A percentile compares a stretch with the other conserved stretches of the same genome.
Evolutionary conservation across 441 rosid genomes (phyloP).

Genomic region (Lepidium campestre): DNA sequence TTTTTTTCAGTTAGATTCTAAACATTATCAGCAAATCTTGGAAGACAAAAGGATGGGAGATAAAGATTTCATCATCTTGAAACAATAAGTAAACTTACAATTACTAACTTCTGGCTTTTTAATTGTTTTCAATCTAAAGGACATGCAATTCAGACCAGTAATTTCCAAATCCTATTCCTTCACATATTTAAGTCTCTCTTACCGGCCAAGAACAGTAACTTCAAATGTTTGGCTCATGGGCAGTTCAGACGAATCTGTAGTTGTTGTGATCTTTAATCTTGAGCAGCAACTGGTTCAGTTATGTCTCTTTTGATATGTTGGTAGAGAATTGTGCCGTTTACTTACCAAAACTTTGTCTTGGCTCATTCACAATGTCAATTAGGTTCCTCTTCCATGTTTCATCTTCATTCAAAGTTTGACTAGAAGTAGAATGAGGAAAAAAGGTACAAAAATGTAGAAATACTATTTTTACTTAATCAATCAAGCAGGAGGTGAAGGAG

Average conservation of each 20-base stretch:
- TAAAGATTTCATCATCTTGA: background rate
- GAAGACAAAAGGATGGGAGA: background rate
- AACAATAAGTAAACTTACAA: background rate
- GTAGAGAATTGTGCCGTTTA: background rate
- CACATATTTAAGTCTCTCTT: background rate
- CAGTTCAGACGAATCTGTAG: background rate
- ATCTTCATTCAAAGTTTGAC: conserved; percentile 13
- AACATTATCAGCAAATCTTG: background rate
- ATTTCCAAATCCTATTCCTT: background rate
- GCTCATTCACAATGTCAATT: background rate
- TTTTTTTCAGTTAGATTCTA: too few relatives aligned
- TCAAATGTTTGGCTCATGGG: background rate
- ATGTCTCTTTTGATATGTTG: background rate
- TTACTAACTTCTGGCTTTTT: background rate
- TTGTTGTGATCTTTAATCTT: background rate
- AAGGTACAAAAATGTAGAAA: background rate
- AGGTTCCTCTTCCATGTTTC: conserved; percentile 7
- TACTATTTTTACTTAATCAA: conserved; percentile 19
- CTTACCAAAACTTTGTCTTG: background rate
- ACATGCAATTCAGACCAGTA: background rate
- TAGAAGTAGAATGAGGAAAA: background rate
- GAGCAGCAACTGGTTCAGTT: background rate
- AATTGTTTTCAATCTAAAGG: background rate
- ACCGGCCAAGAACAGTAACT: background rate
- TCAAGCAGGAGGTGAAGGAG: conserved; percentile 36